Evolutionary conservation across 2,329 filamentous ascomycete species (phyloP), one percentile per base, ranked within the genome.

Genomic region (Aspergillus ochraceus): DNA sequence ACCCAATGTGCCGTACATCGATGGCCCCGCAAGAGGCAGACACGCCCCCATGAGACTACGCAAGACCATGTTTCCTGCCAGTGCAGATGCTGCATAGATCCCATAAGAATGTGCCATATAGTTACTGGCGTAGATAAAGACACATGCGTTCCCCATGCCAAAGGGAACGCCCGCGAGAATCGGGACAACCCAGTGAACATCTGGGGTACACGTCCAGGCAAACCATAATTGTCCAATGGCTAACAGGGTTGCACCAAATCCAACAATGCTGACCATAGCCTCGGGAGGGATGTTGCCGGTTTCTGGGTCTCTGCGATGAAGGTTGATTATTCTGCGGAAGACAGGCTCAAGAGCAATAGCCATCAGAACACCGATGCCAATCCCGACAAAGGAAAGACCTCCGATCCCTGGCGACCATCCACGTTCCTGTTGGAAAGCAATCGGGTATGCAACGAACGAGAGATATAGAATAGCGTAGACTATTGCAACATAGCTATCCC

Each of bases 371-470:
- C 85, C 85, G 20, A 84, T 74, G 2, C 84, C 84, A 46, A 88
- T 86, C 12, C 90, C 92, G 6, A 88, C 68, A 72, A 95, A 97
- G 0, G 91, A 84, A 6, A 96, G 83, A 0, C 92, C 92, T 0
- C 87, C 85, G 45, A 89, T 77, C 0, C 89, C 87, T 0, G 88
- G 80, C 1, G 81, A 81, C 91, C 91, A 97, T 57, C 90, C 90
- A 12, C 92, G 88, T 56, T 84, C 73, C 53, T 88, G 79, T 8
- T 82, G 81, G 74, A 94, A 96, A 53, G 95, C 88, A 59, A 95
- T 88, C 0, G 92, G 92, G 72, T 95, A 95, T 10, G 90, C 90
- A 14, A 96, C 88, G 77, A 96, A 96, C 75, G 90, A 94, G 22
- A 96, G 85, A 68, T 93, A 94, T 3, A 96, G 80, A 46, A 95